Percentiles rank a stretch among this genome's conserved stretches.
These are phyloP conservation scores for Acacia melanoxylon DNA, from an alignment of 306 rosid species.

Conservation along the genomic window DNA sequence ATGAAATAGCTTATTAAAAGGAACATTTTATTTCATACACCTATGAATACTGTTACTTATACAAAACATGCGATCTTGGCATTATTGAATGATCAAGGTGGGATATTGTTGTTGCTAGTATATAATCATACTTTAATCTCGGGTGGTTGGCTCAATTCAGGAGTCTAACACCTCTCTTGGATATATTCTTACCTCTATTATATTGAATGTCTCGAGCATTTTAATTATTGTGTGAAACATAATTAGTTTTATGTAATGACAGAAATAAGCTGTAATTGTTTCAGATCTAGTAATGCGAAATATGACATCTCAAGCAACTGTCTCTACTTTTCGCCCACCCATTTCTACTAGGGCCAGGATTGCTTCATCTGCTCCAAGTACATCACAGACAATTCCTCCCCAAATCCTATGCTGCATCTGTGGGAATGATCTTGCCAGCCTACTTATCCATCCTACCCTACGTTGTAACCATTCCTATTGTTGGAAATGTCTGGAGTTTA, in stretches of 20 bases:
- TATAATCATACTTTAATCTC: conserved; percentile 31
- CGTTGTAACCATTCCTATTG: too few species aligned
- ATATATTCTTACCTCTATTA: conserved; percentile 16
- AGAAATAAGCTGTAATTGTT: conserved; percentile 6
- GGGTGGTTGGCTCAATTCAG: conserved; percentile 30
- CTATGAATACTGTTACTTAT: not conserved
- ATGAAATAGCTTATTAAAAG: not conserved
- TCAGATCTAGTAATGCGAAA: conserved; percentile 26
- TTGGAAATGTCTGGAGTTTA: too few species aligned
- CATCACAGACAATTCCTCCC: too few species aligned
- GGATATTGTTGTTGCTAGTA: conserved; percentile 12
- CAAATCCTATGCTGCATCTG: too few species aligned
- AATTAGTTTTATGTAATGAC: conserved; percentile 4
- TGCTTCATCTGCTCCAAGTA: conserved; percentile 14
- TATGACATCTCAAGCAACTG: conserved; percentile 23
- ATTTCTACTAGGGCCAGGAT: conserved; percentile 7
- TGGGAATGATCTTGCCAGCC: too few species aligned
- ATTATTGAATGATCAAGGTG: conserved; percentile 16
- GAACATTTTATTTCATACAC: too few species aligned
- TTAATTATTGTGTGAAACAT: conserved; percentile 1
- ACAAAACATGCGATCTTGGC: conserved; percentile 1
- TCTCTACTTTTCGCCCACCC: conserved; percentile 1
- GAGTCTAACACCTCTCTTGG: conserved; percentile 23
- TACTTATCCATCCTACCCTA: too few species aligned
- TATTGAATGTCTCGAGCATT: conserved; percentile 21